A percentile compares a stretch with the other conserved stretches of the same genome.
Conservation (phyloP, 177 flowering plant genomes). For the Vitis hybrid region DNA sequence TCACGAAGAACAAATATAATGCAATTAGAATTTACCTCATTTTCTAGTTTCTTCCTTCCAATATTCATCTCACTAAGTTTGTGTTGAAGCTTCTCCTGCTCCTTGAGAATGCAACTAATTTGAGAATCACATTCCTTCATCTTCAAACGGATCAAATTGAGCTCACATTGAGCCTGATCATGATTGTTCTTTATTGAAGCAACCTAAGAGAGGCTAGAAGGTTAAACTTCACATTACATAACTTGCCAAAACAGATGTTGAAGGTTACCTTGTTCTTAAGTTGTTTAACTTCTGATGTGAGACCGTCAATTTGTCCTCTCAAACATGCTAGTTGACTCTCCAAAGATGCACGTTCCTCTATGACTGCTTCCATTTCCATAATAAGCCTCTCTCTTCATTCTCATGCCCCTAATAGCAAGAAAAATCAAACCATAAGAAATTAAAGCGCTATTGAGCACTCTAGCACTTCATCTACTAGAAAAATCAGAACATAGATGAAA, state of each 20-base stretch:
- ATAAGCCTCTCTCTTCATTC: conserved; percentile 81
- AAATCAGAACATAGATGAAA: no score
- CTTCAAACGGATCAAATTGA: no score
- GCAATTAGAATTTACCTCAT: conserved; percentile 61
- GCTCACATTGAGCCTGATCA: no score
- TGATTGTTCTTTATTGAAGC: no score
- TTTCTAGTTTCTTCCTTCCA: conserved; percentile 87
- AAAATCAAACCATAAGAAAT: conserved; percentile 11
- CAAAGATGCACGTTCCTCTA: conserved; percentile 59
- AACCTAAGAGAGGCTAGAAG: not conserved
- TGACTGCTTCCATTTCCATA: conserved; percentile 88
- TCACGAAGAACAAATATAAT: not conserved
- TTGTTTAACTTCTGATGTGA: conserved; percentile 58
- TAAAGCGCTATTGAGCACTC: not conserved
- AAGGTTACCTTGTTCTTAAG: conserved; percentile 48
- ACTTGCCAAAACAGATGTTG: not conserved
- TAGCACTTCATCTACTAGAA: not conserved
- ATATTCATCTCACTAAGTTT: conserved; percentile 69
- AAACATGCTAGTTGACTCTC: conserved; percentile 63
- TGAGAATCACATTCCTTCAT: no score
- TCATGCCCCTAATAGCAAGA: conserved; percentile 61
- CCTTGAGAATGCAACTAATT: conserved; percentile 71
- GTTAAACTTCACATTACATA: not conserved
- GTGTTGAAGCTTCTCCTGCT: conserved; percentile 75
- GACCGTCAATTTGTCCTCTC: conserved; percentile 48